Base-by-base conservation (phyloP, 139 green algal genomes). In the Picochlorum costavermella region DNA sequence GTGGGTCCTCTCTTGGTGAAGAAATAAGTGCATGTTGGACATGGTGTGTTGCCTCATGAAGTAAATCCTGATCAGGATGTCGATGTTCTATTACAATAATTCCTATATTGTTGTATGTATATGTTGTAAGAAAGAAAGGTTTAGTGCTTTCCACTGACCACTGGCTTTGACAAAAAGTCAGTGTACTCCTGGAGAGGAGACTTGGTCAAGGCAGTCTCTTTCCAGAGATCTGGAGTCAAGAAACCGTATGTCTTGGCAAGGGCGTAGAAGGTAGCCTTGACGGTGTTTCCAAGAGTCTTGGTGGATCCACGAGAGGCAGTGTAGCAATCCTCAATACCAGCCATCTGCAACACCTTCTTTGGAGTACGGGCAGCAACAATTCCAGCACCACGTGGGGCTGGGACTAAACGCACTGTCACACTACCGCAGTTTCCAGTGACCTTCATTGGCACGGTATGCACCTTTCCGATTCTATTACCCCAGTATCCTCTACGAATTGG, bases 261-360 rank as follows among this genome's bases (percentile, higher is more conserved):
- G 13, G 77, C 77, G 9, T 69, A 79, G 67, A 84, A 84, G 26
- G 77, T 84, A n/a, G 77, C 77, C 88, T 96, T 97, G 37, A 98
- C 89, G 65, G 96, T 96, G 89, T 99, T 99, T 67, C 93, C 94
- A 56, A 99, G 83, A n/a, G 94, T 99, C 73, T 94, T 95, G 69
- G 88, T 95, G 64, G 78, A 90, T 58, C 94, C 94, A 63, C 81
- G 75, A 14, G 92, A 96, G 48, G 71, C 84, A 53, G 94, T 99
- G 87, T 97, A 99, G 82, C 92, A 96, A 81, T 99, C 94, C 68
- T 98, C 91, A 71, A 99, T 96, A 44, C 94, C 94, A 6, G 94
- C 94, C 86, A 99, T 97, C 81, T 96, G 85, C 75, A 98, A 81
- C 68, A 98, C 90, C 87, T 99, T 99, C 89, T 99, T 99, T 75